Evolutionary conservation across 2,329 filamentous ascomycete genomes (phyloP), one percentile per base, ranked within the genome.

Genomic region (Ustulina deusta): DNA sequence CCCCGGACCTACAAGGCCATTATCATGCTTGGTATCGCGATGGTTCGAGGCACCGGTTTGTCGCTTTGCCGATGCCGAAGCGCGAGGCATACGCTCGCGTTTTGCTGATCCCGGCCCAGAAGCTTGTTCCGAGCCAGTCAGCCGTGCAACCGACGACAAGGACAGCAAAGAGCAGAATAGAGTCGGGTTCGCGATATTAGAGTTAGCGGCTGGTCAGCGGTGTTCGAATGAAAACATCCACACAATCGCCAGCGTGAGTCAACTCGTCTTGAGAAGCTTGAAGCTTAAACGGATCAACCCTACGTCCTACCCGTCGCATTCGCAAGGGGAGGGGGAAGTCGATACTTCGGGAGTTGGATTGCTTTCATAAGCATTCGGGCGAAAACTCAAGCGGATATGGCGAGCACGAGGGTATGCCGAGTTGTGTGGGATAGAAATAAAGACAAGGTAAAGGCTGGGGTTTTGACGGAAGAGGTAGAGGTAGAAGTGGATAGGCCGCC

Each of bases 21-120:
- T 94, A 83, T 97, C 94, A 83, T 97, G 91, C 81, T 91, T 89
- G 77, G 85, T 88, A 82, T 91, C 91, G 83, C 89, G 89, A 80
- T 90, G 86, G 83, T 85, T 91, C 79, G 74, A 74, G 71, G 84
- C 84, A 82, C 84, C 85, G 83, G 85, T 83, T 80, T 88, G 85
- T 87, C 86, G 86, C 85, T 89, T 89, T 79, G 83, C 80, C 79
- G 84, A 84, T 79, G 81, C 83, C 75, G 85, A 82, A 77, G 82
- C 84, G 79, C 87, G 87, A 89, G 87, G 86, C 87, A 89, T 89
- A 85, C 85, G 84, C 73, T 77, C 66, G 75, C 71, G 69, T 72
- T 77, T 66, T 76, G 77, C 79, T 79, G 76, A 79, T 74, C 77
- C 75, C 75, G 79, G 79, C 81, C 79, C 81, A 82, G 80, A 82